Evolutionary conservation across 73 alveolate species (phyloP), one percentile per base, ranked within the genome.

Genomic region (Paramecium octaurelia): DNA sequence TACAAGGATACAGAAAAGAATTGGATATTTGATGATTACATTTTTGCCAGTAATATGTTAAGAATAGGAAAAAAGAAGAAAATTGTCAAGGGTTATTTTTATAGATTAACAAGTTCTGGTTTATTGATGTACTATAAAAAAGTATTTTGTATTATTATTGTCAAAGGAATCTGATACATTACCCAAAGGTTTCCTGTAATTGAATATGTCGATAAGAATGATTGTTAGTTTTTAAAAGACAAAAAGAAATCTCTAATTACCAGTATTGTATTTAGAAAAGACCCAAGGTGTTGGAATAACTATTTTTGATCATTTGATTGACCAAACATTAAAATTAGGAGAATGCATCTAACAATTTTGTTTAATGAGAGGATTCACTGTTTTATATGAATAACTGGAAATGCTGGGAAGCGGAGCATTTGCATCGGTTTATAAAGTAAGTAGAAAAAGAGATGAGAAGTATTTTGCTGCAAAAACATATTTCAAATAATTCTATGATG

Each of bases 391-490:
- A 27, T 48, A 80, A 42, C 4, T 24, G 14, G 91, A 80, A 7
- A 11, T 24, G 24, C 14, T 80, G 14, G 91, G 91, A 0, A 48
- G 76, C 44, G 91, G 91, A 27, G 91, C 91, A 3, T 80, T 80
- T 23, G 91, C 76, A 20, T 43, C 91, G 20, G 91, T 80, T 18
- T 80, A 6, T 46, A 80, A 46, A 18, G 75, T 80, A 24, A 42
- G 77, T 21, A 80, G 91, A 16, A 80, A 42, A 42, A 44, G 75
- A 42, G 91, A 80, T 80, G 91, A 80, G 4, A 42, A 80, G 8
- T 18, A 38, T 14, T 80, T 80, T 80, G 91, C 91, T 10, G 91
- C 91, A 40, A 80, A 80, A 24, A 46, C 73, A 8, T 80, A 80
- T 35, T 46, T 24, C 34, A 80, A 42, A 21, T 40, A 42, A 42